Evolutionary conservation across 139 green algal genomes (phyloP).

Genomic region (Chlamydomonas sp.): DNA sequence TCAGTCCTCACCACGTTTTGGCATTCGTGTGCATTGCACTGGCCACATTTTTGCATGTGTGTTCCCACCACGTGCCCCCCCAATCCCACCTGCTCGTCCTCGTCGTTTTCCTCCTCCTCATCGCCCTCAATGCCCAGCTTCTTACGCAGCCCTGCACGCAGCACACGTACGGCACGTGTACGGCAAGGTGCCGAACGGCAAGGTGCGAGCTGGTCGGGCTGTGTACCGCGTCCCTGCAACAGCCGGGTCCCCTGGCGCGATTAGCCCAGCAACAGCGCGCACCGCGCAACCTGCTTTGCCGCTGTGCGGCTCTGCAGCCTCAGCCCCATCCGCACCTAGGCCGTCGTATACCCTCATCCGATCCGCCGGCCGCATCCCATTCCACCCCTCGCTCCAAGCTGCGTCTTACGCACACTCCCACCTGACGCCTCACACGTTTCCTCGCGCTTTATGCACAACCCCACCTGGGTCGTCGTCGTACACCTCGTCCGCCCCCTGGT

Average conservation of each 20-base stretch:
- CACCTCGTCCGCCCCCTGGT: conserved; percentile 38
- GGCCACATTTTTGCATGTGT: background rate
- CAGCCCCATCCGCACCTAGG: background rate
- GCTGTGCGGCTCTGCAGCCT: background rate
- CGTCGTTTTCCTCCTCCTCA: conserved; percentile 33
- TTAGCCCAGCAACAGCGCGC: too few species aligned
- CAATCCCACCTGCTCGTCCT: conserved; percentile 7
- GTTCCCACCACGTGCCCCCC: background rate
- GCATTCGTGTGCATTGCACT: background rate
- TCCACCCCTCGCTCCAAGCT: background rate
- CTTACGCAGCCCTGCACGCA: conserved; percentile 23
- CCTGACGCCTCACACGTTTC: background rate
- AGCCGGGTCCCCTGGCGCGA: too few species aligned
- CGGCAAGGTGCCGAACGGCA: background rate
- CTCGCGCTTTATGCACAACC: background rate
- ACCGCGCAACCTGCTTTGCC: background rate
- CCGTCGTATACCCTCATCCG: background rate
- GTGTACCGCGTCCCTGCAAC: too few species aligned
- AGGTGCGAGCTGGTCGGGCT: too few species aligned
- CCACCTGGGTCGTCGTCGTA: conserved; percentile 32
- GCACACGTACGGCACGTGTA: background rate
- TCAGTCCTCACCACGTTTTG: background rate
- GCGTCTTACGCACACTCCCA: background rate
- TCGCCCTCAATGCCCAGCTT: conserved; percentile 30
- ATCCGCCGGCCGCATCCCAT: background rate